Evolutionary conservation across 805 yeast species (phyloP), one percentile per base, ranked within the genome.

Genomic region (Millerozyma miso): DNA sequence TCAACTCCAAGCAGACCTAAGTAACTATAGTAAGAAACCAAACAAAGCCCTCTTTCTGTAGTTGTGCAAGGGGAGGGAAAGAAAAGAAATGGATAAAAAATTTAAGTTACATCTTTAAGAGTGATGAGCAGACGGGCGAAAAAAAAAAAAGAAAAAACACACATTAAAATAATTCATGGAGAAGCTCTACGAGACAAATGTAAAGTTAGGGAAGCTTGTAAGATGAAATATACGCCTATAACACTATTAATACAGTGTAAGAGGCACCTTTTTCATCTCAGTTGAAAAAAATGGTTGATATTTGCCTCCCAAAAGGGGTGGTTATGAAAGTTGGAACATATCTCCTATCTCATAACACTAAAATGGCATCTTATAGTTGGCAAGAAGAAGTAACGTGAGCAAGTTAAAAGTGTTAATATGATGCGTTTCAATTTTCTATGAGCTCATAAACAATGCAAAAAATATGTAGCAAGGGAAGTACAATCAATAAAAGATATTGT

Each of bases 11-110:
- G 23, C 14, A 39, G 29, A 23, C 29, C 10, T 23, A 23, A 23
- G 20, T 4, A 19, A 34, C 33, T 19, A 40, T 36, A 29, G 13
- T 20, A 41, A 33, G 33, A 19, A 37, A 40, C 38, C 48, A 47
- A 58, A 54, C 51, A 51, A 46, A 57, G 69, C 73, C 73, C 73
- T 65, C 73, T 65, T 67, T 66, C 67, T 62, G 55, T 58, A 42
- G 45, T 49, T 50, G 54, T 59, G 67, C 69, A 67, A 69, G 74
- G 75, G 75, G 74, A 68, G 62, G 37, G 73, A 63, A 64, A 58
- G 56, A 55, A 52, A 48, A 42, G 37, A 39, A 39, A 43, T 41
- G 47, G 41, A 41, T 42, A 37, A 36, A 36, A 20, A 33, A 7
- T 26, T 33, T 19, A 26, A 8, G 38, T 32, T 35, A 18, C 39